Conservation (phyloP, 805 yeast species). For the Yarrowia divulgata region DNA sequence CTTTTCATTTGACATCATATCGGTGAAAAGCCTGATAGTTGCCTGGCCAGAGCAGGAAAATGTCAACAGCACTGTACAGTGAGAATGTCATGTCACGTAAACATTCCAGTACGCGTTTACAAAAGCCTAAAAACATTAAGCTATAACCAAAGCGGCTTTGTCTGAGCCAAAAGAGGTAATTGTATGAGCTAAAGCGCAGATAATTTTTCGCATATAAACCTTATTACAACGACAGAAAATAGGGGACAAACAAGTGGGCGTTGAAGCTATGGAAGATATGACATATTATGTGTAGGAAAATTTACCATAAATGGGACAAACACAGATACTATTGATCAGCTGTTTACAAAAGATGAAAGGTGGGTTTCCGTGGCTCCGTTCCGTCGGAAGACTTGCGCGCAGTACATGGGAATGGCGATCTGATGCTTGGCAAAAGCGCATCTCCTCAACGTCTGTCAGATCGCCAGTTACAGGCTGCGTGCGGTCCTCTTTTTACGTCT, state of each 20-base stretch:
- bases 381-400: too few relatives aligned
- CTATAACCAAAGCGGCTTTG: not conserved
- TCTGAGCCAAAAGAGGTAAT: not conserved
- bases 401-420: too few relatives aligned
- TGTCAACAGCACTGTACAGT: slow-evolving; percentile 10
- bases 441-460: not conserved
- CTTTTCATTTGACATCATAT: slow-evolving; percentile 16
- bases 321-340: not conserved
- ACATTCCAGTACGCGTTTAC: slow-evolving; percentile 15
- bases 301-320: not conserved
- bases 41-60: not conserved
- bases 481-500: not conserved
- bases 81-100: slow-evolving; percentile 19
- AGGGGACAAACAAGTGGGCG: not conserved
- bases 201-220: not conserved
- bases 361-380: not conserved
- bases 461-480: not conserved
- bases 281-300: not conserved
- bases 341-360: not conserved
- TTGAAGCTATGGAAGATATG: not conserved
- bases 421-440: slow-evolving; percentile 1
- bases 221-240: not conserved
- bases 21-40: slow-evolving; percentile 1
- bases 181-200: not conserved
- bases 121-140: not conserved